A percentile compares a stretch with the other conserved stretches of the same genome.
Evolutionary conservation across 2,329 filamentous ascomycete genomes (phyloP).

Genomic region (Chaetomiaceae sp.): DNA sequence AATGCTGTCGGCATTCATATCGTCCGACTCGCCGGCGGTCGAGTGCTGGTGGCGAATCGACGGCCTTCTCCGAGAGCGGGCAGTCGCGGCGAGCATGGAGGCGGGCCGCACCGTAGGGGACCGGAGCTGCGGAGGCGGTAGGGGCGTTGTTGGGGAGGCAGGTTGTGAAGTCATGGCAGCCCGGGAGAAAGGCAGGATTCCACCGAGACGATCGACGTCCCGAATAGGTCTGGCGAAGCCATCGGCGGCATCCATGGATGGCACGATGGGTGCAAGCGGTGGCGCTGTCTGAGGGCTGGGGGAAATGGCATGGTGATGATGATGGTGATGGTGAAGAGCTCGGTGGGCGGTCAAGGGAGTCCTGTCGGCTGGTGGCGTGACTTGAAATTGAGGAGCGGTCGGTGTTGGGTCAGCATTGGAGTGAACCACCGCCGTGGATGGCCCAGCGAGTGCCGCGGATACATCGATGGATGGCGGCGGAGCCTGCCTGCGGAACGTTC

Average conservation of each 20-base stretch:
- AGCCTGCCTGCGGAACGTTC: slow-evolving; percentile 66
- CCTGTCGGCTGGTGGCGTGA: slow-evolving; percentile 66
- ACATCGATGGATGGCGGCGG: slow-evolving; percentile 82
- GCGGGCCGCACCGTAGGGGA: slow-evolving; percentile 50
- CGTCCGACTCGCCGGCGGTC: slow-evolving; percentile 74
- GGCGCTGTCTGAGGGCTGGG: slow-evolving; percentile 52
- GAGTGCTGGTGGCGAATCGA: slow-evolving; percentile 88
- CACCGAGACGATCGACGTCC: slow-evolving; percentile 75
- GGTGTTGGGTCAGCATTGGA: slow-evolving; percentile 50
- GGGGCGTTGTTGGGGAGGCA: slow-evolving; percentile 80
- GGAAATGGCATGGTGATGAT: slow-evolving; percentile 39
- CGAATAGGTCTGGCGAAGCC: slow-evolving; percentile 75
- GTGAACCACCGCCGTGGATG: slow-evolving; percentile 39
- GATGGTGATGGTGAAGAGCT: slow-evolving; percentile 20
- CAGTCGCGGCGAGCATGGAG: slow-evolving; percentile 46
- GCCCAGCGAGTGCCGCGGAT: slow-evolving; percentile 47
- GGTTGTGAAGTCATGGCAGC: slow-evolving; percentile 77
- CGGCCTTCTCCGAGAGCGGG: slow-evolving; percentile 62
- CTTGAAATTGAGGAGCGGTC: slow-evolving; percentile 52
- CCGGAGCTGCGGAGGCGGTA: slow-evolving; percentile 58
- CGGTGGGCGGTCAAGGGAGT: slow-evolving; percentile 45
- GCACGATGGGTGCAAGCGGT: slow-evolving; percentile 60
- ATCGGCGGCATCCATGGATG: slow-evolving; percentile 62
- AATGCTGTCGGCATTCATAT: slow-evolving; percentile 76
- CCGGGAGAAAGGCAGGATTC: slow-evolving; percentile 67